Conservation (phyloP, 179 eudicot species). For the Silene noctiflora region DNA sequence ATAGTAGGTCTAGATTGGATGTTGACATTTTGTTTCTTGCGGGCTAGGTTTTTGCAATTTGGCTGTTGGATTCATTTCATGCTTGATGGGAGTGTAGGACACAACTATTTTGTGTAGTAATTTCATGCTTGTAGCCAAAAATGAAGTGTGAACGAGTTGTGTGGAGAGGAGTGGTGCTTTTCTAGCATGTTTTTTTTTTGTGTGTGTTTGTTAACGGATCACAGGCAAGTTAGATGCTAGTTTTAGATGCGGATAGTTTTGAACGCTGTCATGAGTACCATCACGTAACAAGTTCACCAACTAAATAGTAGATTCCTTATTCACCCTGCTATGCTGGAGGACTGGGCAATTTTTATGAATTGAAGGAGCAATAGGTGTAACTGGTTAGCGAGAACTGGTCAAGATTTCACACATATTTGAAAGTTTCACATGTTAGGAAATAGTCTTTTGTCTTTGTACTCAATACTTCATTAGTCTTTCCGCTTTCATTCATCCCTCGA, state of each 20-base stretch:
- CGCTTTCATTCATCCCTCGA: not conserved
- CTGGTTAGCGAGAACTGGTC: not conserved
- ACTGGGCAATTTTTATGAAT: not conserved
- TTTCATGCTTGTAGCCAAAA: too few relatives aligned
- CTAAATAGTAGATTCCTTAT: not conserved
- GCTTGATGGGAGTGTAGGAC: too few relatives aligned
- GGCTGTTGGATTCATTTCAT: too few relatives aligned
- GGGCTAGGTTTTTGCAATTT: too few relatives aligned
- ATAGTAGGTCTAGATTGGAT: too few relatives aligned
- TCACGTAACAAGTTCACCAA: not conserved
- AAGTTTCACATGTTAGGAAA: not conserved
- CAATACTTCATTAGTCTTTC: not conserved
- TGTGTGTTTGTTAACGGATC: too few relatives aligned
- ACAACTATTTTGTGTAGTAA: too few relatives aligned
- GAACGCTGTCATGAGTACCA: not conserved
- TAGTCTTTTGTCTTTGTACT: not conserved
- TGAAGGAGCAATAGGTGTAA: not conserved
- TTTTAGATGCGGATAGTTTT: not conserved
- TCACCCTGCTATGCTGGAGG: not conserved
- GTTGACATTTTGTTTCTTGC: too few relatives aligned
- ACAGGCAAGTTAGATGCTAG: not conserved
- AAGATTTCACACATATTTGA: not conserved
- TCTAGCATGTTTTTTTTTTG: too few relatives aligned
- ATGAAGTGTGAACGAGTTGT: too few relatives aligned
- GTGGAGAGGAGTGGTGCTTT: too few relatives aligned